Base-by-base conservation (phyloP, 306 rosid genomes). In the Myrica gale region DNA sequence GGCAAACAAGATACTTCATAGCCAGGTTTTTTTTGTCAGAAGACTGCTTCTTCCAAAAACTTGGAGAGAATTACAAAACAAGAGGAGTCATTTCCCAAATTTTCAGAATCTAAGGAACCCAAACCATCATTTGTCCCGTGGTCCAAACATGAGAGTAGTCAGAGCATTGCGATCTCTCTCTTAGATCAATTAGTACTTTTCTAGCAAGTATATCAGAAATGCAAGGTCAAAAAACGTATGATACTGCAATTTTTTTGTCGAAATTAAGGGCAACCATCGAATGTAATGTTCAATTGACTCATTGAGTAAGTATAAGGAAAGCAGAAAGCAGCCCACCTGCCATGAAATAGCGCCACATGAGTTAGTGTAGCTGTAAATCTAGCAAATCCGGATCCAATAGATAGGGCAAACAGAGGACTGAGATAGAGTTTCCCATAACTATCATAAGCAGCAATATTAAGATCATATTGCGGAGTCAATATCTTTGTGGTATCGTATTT, bases 371-470 rank as follows among this genome's bases (percentile, higher is more conserved):
- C 97, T 0, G 97, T 84, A 73, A 95, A 95, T 79, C 98, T 89
- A 37, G 97, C 97, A 51, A 95, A 95, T 60, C 98, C 98, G 20
- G 98, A 95, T 19, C 93, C 98, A 17, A 95, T 92, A 53, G 98
- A 95, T 68, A 95, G 84, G 4, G 98, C 98, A n/a, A 95, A 95
- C 15, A 95, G 91, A 46, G 98, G 98, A 78, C 97, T 92, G n/a
- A 95, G 97, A 88, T 89, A 95, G 61, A 95, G 88, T 88, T 95
- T 95, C 74, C 97, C 83, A 55, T 95, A 95, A 23, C 78, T 87
- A 81, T 95, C 61, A 85, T 95, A 95, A 66, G 96, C 97, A 71
- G 78, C 78, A 52, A 92, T 7, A 20, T 95, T 77, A 4, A 95
- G 98, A 16, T 95, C 96, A 65, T 51, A 89, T 13, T 92, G 75